phyloP scores from a whole-genome alignment of 352 stramenopile species.

The Pythium aphanidermatum region DNA sequence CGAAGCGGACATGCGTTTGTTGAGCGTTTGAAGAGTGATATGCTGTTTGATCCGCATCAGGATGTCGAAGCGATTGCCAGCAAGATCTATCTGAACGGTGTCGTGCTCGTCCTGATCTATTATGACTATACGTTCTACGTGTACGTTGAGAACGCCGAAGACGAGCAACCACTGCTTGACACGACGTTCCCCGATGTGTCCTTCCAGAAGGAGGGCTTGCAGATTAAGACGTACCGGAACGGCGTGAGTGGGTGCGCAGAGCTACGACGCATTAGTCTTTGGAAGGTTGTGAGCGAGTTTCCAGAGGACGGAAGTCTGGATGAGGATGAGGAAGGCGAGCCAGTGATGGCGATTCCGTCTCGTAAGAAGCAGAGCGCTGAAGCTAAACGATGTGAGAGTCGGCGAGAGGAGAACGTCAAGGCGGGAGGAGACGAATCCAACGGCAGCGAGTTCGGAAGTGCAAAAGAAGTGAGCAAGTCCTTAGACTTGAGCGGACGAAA shows the following conservation, averaged over 20 bases:
- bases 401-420: constrained; percentile 61
- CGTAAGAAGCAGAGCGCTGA: constrained; percentile 24
- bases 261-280: constrained; percentile 67
- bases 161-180: constrained; percentile 91
- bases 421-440: background rate
- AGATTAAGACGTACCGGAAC: constrained; percentile 81
- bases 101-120: constrained; percentile 92
- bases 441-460: constrained; percentile 5
- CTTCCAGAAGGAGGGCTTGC: constrained; percentile 76
- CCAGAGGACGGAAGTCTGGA: constrained; percentile 33
- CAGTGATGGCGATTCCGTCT: constrained; percentile 26
- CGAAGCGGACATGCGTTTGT: too few species aligned
- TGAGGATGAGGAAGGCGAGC: constrained; percentile 27
- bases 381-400: constrained; percentile 45
- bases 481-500: constrained; percentile 41
- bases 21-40: background rate
- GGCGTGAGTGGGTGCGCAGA: constrained; percentile 59
- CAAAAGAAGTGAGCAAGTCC: constrained; percentile 36
- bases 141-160: constrained; percentile 79
- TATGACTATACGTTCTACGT: constrained; percentile 92
- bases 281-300: constrained; percentile 74
- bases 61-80: constrained; percentile 92
- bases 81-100: constrained; percentile 90
- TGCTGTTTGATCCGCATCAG: constrained; percentile 27
- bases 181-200: constrained; percentile 92